Evolutionary conservation across 257 asterid species (phyloP).

Genomic region (Petunia secreta): DNA sequence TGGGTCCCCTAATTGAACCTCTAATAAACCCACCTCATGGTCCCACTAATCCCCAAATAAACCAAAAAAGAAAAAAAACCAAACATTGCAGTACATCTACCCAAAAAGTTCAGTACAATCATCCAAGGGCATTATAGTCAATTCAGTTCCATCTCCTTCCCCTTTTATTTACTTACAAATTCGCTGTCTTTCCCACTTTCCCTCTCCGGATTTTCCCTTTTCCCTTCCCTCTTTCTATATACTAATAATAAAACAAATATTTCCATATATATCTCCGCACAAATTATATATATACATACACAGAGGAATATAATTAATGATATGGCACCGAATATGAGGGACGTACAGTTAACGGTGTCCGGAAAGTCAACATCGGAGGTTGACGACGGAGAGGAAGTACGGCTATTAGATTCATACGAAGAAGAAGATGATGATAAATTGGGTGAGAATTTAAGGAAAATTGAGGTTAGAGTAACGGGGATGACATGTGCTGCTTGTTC

Average conservation of each 20-base stretch:
- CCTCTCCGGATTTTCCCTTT: constrained; percentile 33
- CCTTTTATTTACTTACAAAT: constrained; percentile 41
- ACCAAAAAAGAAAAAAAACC: too few relatives aligned
- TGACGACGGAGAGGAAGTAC: constrained; percentile 58
- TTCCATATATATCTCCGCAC: constrained; percentile 23
- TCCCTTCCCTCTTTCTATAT: constrained; percentile 21
- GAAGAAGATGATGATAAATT: constrained; percentile 38
- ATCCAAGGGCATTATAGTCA: constrained; percentile 32
- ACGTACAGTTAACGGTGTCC: constrained; percentile 68
- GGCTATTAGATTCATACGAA: constrained; percentile 65
- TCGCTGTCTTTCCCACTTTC: constrained; percentile 38
- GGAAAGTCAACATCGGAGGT: constrained; percentile 35
- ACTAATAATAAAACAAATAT: constrained; percentile 10
- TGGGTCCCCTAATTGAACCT: not conserved
- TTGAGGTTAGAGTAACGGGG: constrained; percentile 85
- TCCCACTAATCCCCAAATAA: not conserved
- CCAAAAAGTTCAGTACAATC: constrained; percentile 40
- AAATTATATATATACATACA: constrained; percentile 23
- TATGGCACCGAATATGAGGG: constrained; percentile 66
- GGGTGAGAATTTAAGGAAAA: constrained; percentile 52
- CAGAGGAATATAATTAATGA: not conserved
- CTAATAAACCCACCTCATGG: too few relatives aligned
- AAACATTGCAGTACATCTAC: constrained; percentile 45
- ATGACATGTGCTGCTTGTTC: constrained; percentile 99
- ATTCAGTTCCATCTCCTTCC: constrained; percentile 28